Conservation (phyloP, 2,329 filamentous ascomycete genomes). For the Fusarium albosuccineum region DNA sequence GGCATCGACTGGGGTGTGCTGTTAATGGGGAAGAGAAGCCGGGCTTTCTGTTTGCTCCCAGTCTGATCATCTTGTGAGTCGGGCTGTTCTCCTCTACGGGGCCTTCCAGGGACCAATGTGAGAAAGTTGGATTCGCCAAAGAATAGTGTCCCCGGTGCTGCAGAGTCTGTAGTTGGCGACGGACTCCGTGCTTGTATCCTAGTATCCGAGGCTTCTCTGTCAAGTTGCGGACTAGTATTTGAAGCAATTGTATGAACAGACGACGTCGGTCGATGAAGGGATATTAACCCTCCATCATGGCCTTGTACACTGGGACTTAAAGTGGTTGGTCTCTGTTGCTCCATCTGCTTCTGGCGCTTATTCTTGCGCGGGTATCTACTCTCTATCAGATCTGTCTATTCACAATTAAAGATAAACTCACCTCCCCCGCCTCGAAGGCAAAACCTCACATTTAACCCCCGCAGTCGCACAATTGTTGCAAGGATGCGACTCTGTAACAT, state of each 20-base stretch:
- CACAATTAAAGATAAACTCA: constrained; percentile 20
- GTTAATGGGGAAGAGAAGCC: constrained; percentile 49
- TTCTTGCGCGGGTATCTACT: constrained; percentile 45
- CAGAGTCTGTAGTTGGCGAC: constrained; percentile 37
- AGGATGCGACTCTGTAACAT: constrained; percentile 51
- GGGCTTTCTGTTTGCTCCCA: constrained; percentile 35
- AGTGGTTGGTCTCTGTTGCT: not conserved
- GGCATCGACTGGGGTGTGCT: constrained; percentile 42
- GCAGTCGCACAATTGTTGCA: constrained; percentile 50
- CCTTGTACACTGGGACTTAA: not conserved
- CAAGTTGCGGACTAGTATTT: not conserved
- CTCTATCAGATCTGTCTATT: not conserved
- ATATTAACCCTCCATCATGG: not conserved
- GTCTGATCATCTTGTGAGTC: constrained; percentile 4
- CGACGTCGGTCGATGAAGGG: not conserved
- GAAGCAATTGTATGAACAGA: not conserved
- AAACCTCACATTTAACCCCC: constrained; percentile 47
- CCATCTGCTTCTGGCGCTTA: constrained; percentile 24
- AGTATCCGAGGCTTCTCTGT: constrained; percentile 1
- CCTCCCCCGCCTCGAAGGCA: constrained; percentile 52
- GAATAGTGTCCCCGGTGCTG: constrained; percentile 48
- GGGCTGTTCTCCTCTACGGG: constrained; percentile 13
- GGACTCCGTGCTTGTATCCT: constrained; percentile 28
- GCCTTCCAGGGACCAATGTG: constrained; percentile 49
- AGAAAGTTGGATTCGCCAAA: constrained; percentile 57